Evolutionary conservation across 768 basidiomycete genomes (phyloP), one percentile per base, ranked within the genome.

Genomic region (Neoboletus magnificus): DNA sequence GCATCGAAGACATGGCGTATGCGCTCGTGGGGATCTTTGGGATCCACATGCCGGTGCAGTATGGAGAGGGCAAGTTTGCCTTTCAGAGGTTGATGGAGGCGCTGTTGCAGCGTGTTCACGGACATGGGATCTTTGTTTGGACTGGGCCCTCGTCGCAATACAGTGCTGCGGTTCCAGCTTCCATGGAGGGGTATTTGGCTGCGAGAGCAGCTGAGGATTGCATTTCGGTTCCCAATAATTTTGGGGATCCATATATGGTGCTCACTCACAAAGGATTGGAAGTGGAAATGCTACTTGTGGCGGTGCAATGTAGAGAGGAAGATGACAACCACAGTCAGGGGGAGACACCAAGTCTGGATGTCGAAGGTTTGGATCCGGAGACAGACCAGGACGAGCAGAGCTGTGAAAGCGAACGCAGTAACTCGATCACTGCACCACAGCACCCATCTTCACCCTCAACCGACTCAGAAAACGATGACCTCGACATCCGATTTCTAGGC

Each of bases 31-130:
- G 62, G 2, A 50, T 68, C 15, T 64, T 66, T 37, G 54, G 44
- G 12, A 55, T 66, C 49, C 20, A 51, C 29, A 52, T 68, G 41
- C 65, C 65, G 2, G 54, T 66, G 20, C 54, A 53, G 13, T 69
- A 66, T 29, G 65, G 67, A 23, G 65, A 67, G 33, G 67, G 66
- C 1, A 53, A 27, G 29, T 66, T 50, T 33, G 66, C 66, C 4
- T 67, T 67, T 44, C 54, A 57, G 43, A 62, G 64, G 43, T 32
- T 66, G 41, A 47, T 50, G 46, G 56, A 59, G 29, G 43, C 57
- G 4, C 20, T 58, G 30, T 37, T 58, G 44, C 44, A 40, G 37
- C 48, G 39, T 6, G 44, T 58, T 16, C 36, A 18, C 8, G 33
- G 15, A 4, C 27, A 55, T 27, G 56, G n/a, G 10, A 22, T 56